These are phyloP conservation scores for Chytriomyces sp. DNA, from an alignment of 192 early-diverging fungal genomes.

Conservation along the genomic window DNA sequence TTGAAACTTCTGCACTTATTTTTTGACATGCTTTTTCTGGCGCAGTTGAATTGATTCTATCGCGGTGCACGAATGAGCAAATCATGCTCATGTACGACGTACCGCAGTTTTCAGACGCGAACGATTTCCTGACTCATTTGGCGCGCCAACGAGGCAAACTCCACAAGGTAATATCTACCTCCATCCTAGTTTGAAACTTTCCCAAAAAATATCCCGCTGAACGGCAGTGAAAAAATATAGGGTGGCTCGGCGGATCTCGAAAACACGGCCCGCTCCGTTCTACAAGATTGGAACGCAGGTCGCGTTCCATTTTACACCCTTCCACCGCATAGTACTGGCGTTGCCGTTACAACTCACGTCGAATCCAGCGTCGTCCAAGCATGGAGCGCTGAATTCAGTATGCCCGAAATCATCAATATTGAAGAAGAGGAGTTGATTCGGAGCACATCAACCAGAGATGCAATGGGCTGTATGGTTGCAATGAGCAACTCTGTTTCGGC, in stretches of 20 bases:
- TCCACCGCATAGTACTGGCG: slow-evolving; percentile 69
- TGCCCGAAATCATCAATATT: slow-evolving; percentile 64
- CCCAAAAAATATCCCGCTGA: background rate
- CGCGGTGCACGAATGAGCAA: slow-evolving; percentile 76
- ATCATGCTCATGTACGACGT: slow-evolving; percentile 84
- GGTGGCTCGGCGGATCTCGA: slow-evolving; percentile 91
- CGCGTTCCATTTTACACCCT: slow-evolving; percentile 94
- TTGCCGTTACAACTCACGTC: slow-evolving; percentile 56
- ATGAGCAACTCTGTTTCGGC: slow-evolving; percentile 47
- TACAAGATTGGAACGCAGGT: slow-evolving; percentile 97
- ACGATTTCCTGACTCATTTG: slow-evolving; percentile 85
- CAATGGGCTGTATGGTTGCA: slow-evolving; percentile 55
- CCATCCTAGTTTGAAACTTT: background rate
- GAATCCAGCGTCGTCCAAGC: slow-evolving; percentile 72
- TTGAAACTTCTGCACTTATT: background rate
- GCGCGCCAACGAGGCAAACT: slow-evolving; percentile 86
- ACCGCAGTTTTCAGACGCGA: slow-evolving; percentile 74
- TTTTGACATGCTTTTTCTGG: background rate
- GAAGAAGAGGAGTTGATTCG: slow-evolving; percentile 55
- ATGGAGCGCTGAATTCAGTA: slow-evolving; percentile 86
- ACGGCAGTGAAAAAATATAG: slow-evolving; percentile 31
- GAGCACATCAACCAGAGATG: slow-evolving; percentile 51
- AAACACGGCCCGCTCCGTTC: slow-evolving; percentile 80
- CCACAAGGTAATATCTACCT: slow-evolving; percentile 52
- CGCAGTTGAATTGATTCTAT: slow-evolving; percentile 86